A percentile compares a stretch with the other conserved stretches of the same genome.
Evolutionary conservation across 164 flowering plant species (phyloP).

Genomic region (Tetrastigma voinierianum): DNA sequence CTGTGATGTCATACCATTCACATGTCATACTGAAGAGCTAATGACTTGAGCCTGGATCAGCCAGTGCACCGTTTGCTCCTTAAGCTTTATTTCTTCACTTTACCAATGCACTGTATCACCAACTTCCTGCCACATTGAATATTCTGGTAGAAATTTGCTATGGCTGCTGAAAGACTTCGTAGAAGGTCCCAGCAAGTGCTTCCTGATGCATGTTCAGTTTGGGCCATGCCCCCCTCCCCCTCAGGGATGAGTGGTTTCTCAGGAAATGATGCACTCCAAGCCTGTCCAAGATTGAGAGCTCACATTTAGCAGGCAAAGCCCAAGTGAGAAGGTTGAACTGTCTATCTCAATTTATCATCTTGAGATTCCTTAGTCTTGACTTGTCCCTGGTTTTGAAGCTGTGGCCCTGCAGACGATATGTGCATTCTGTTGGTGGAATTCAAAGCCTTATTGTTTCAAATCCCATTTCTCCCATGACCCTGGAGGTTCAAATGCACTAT

Average conservation of each 20-base stretch:
- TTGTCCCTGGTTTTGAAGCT: neutral
- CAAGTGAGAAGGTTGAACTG: neutral
- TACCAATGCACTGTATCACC: neutral
- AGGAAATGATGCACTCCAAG: neutral
- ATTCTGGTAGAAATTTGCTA: neutral
- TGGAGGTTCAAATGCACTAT: no score
- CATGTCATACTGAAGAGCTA: no score
- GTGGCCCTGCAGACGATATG: neutral
- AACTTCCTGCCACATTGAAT: no score
- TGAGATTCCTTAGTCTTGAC: neutral
- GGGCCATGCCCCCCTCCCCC: neutral
- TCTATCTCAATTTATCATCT: neutral
- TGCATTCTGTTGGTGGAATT: neutral
- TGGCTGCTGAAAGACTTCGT: no score
- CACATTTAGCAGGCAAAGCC: neutral
- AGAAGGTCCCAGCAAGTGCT: neutral
- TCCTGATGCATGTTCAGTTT: neutral
- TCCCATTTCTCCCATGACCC: neutral
- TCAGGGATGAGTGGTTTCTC: neutral
- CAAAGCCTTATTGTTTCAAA: neutral
- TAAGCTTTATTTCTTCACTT: neutral
- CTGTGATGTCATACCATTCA: neutral
- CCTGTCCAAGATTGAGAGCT: neutral
- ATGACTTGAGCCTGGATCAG: neutral
- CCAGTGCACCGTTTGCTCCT: neutral